Percentiles rank a stretch among this genome's conserved stretches.
Evolutionary conservation across 2,329 filamentous ascomycete genomes (phyloP).

Genomic region (Madurella fahalii): DNA sequence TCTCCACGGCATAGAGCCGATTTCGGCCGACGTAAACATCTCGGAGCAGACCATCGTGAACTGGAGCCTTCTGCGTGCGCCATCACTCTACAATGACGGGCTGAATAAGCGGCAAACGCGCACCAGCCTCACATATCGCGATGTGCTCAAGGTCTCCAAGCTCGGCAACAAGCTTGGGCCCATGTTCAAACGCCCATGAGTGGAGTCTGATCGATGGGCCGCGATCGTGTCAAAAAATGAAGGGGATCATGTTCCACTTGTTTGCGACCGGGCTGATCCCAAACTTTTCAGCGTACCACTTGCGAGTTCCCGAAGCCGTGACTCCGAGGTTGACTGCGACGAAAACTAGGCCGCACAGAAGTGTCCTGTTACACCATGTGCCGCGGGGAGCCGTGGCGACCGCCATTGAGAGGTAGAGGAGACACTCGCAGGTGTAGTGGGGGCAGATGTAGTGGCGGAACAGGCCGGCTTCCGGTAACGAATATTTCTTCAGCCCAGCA

Average conservation of each 20-base stretch:
- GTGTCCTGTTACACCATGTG: constrained; percentile 63
- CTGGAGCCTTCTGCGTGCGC: constrained; percentile 61
- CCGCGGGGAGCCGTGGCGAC: constrained; percentile 68
- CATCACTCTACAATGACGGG: constrained; percentile 45
- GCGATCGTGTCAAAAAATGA: constrained; percentile 50
- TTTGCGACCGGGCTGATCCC: constrained; percentile 57
- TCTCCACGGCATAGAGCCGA: constrained; percentile 69
- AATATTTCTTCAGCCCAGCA: constrained; percentile 72
- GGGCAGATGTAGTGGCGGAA: constrained; percentile 76
- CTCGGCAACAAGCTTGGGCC: constrained; percentile 61
- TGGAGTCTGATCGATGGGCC: constrained; percentile 22
- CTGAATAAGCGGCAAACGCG: constrained; percentile 56
- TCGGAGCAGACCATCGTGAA: constrained; percentile 61
- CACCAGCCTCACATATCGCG: constrained; percentile 75
- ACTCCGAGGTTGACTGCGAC: constrained; percentile 75
- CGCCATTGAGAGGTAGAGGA: constrained; percentile 76
- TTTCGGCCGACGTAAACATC: constrained; percentile 63
- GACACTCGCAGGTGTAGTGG: constrained; percentile 86
- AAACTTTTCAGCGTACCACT: constrained; percentile 77
- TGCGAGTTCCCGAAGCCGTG: constrained; percentile 71
- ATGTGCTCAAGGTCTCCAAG: constrained; percentile 78
- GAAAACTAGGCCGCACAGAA: constrained; percentile 67
- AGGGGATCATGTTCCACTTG: constrained; percentile 75
- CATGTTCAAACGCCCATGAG: constrained; percentile 23
- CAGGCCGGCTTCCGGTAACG: constrained; percentile 66